Conservation (phyloP, 1,284 basidiomycete genomes). For the Apiotrichum laibachii region DNA sequence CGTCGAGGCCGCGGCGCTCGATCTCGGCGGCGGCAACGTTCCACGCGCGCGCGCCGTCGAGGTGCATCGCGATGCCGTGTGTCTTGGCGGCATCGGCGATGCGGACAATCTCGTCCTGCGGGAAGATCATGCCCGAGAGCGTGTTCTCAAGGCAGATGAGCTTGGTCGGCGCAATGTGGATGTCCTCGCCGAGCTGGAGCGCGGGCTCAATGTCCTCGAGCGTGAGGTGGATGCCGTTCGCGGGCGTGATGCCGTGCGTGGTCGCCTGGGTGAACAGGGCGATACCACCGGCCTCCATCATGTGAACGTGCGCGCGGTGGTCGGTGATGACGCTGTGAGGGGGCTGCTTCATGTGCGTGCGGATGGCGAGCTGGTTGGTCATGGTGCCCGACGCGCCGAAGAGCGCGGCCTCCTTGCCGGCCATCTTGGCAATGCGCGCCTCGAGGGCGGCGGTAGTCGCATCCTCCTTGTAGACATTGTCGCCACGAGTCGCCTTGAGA, state of each 20-base stretch:
- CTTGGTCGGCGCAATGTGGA: constrained; percentile 76
- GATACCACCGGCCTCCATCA: constrained; percentile 66
- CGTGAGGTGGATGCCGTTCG: constrained; percentile 64
- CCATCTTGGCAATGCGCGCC: constrained; percentile 71
- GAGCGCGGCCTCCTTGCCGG: constrained; percentile 73
- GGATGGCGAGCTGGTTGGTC: constrained; percentile 78
- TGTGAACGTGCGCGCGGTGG: constrained; percentile 72
- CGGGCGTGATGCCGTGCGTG: constrained; percentile 51
- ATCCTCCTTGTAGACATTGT: constrained; percentile 56
- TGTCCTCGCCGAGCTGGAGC: constrained; percentile 65
- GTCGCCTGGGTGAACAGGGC: constrained; percentile 88
- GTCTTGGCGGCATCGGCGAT: constrained; percentile 77
- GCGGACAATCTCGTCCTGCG: constrained; percentile 79
- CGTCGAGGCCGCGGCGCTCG: constrained; percentile 54
- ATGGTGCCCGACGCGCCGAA: constrained; percentile 87
- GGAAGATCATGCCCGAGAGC: constrained; percentile 83
- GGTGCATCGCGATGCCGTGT: constrained; percentile 73
- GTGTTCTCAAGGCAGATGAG: constrained; percentile 89
- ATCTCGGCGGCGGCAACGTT: constrained; percentile 75
- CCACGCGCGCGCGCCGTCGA: constrained; percentile 92
- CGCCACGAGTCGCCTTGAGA: constrained; percentile 55
- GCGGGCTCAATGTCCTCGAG: constrained; percentile 72
- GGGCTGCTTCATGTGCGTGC: constrained; percentile 84
- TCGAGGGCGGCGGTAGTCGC: constrained; percentile 67
- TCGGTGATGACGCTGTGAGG: constrained; percentile 80